Conservation (phyloP, 257 asterid genomes). For the Salvia hispanica region DNA sequence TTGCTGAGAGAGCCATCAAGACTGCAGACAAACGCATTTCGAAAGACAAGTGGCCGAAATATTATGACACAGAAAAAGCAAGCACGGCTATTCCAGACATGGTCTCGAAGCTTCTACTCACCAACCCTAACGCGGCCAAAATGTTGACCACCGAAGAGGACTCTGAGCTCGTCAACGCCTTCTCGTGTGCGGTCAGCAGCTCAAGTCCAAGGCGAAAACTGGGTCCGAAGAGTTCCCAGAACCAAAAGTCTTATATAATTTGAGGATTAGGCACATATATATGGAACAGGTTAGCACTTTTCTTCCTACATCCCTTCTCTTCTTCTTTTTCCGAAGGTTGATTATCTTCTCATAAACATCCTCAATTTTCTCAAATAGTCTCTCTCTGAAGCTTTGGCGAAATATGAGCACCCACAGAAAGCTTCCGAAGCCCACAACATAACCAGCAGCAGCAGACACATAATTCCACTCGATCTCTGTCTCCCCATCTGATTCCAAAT, state of each 20-base stretch:
- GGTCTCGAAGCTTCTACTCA: constrained; percentile 64
- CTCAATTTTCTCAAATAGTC: too few relatives aligned
- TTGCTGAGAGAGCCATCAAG: constrained; percentile 66
- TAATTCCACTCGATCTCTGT: too few relatives aligned
- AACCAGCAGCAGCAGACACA: too few relatives aligned
- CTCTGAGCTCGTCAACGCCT: constrained; percentile 62
- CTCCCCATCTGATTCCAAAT: too few relatives aligned
- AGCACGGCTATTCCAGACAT: constrained; percentile 62
- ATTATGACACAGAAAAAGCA: constrained; percentile 70
- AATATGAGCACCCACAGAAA: too few relatives aligned
- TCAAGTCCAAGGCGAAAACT: constrained; percentile 63
- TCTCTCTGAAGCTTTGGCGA: too few relatives aligned
- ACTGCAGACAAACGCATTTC: constrained; percentile 62
- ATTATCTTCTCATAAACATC: too few relatives aligned
- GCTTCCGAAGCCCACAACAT: too few relatives aligned
- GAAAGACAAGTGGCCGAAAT: constrained; percentile 74
- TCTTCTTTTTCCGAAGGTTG: too few relatives aligned
- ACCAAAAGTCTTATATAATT: constrained; percentile 51
- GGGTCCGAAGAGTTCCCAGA: constrained; percentile 53
- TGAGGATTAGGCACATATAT: constrained; percentile 33
- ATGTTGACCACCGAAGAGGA: constrained; percentile 64
- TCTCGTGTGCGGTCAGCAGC: constrained; percentile 62
- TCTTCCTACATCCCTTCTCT: too few relatives aligned
- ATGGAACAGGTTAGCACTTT: background rate
- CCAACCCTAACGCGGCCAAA: constrained; percentile 54